Percentiles rank a stretch among this genome's conserved stretches.
phyloP scores from a whole-genome alignment of 352 stramenopile genomes.

The Globisporangium cylindrosporum region DNA sequence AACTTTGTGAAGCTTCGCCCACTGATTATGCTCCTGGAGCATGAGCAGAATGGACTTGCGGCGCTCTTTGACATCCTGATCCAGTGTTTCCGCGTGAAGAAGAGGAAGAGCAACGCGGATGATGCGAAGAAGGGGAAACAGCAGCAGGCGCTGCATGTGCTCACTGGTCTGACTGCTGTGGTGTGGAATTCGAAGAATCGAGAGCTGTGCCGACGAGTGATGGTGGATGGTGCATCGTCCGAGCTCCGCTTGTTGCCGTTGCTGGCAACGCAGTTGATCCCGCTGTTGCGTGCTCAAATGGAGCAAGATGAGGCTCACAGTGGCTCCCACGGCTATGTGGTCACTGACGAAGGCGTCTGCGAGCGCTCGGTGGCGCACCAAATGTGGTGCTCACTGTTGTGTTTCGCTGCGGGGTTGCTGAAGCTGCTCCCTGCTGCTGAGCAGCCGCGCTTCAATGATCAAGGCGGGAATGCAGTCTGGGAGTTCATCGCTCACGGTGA shows the following conservation, averaged over 20 bases:
- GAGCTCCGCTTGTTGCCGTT: slow-evolving; percentile 36
- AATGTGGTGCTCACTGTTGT: slow-evolving; percentile 61
- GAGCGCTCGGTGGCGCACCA: slow-evolving; percentile 43
- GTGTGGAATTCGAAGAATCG: slow-evolving; percentile 53
- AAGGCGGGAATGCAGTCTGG: slow-evolving; percentile 34
- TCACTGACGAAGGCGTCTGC: slow-evolving; percentile 5
- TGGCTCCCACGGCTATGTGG: slow-evolving; percentile 36
- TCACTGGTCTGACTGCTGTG: slow-evolving; percentile 43
- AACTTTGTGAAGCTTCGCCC: slow-evolving; percentile 36
- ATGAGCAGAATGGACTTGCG: slow-evolving; percentile 49
- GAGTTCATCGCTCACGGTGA: slow-evolving; percentile 57
- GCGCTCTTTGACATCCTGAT: slow-evolving; percentile 53
- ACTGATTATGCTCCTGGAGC: slow-evolving; percentile 41
- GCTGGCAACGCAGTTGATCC: slow-evolving; percentile 46
- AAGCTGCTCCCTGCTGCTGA: slow-evolving; percentile 23
- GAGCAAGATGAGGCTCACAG: slow-evolving; percentile 29
- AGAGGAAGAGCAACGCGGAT: background rate
- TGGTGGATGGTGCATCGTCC: slow-evolving; percentile 29
- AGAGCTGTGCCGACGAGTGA: slow-evolving; percentile 48
- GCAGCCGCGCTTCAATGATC: slow-evolving; percentile 7
- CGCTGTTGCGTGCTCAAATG: slow-evolving; percentile 40
- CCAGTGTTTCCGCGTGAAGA: slow-evolving; percentile 36
- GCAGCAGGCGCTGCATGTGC: slow-evolving; percentile 37
- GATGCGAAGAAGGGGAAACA: slow-evolving; percentile 19
- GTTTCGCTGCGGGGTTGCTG: slow-evolving; percentile 41